phyloP scores from a whole-genome alignment of 345 rosid genomes.

The Brassica nigra region DNA sequence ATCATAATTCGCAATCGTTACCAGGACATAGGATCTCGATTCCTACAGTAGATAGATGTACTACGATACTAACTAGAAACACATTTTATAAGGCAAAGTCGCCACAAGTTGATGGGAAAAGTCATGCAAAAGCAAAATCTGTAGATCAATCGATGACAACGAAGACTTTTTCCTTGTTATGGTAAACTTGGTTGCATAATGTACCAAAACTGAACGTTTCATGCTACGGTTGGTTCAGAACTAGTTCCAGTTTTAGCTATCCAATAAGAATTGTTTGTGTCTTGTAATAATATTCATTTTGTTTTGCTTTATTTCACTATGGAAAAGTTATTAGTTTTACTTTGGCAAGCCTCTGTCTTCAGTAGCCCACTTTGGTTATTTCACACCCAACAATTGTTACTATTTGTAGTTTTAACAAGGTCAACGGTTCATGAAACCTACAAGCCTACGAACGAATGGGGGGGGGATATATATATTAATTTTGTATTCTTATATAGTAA shows the following conservation, averaged over 20 bases:
- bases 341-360: constrained; percentile 17
- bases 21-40: constrained; percentile 37
- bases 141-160: constrained; percentile 37
- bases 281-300: background rate
- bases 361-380: constrained; percentile 29
- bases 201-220: constrained; percentile 48
- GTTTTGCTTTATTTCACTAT: constrained; percentile 9
- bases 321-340: constrained; percentile 29
- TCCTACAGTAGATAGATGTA: constrained; percentile 33
- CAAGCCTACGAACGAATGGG: background rate
- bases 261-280: constrained; percentile 19
- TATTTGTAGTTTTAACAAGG: constrained; percentile 27
- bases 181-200: constrained; percentile 36
- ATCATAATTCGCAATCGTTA: constrained; percentile 37
- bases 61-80: constrained; percentile 41
- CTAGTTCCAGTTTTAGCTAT: constrained; percentile 21
- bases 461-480: background rate
- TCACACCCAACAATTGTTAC: constrained; percentile 19
- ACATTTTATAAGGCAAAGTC: constrained; percentile 47
- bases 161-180: constrained; percentile 41
- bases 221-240: constrained; percentile 48
- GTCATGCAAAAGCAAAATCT: constrained; percentile 37
- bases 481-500: background rate
- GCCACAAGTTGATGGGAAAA: constrained; percentile 58
- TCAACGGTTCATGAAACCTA: constrained; percentile 23